Conservation (phyloP, 345 rosid species). For the Eutrema yunnanense region DNA sequence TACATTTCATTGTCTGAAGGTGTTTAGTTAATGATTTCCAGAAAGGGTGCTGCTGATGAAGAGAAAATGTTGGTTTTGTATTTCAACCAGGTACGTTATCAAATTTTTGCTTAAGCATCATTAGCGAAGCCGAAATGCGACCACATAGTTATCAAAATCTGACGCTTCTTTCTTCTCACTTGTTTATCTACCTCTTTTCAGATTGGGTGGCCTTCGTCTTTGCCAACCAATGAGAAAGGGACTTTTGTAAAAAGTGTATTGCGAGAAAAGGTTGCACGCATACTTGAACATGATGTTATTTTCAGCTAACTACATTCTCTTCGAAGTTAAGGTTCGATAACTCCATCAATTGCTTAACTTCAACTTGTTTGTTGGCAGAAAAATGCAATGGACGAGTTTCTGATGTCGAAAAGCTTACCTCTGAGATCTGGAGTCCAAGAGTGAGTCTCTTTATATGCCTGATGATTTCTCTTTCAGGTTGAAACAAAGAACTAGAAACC, state of each 20-base stretch:
- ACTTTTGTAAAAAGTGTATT: constrained; percentile 58
- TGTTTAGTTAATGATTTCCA: constrained; percentile 24
- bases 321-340: background rate
- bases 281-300: background rate
- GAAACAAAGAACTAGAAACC: background rate
- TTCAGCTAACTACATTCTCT: background rate
- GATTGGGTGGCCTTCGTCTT: constrained; percentile 96
- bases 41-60: constrained; percentile 86
- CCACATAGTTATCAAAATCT: background rate
- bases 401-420: constrained; percentile 55
- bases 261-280: constrained; percentile 62
- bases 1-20: background rate
- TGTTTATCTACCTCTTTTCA: constrained; percentile 24
- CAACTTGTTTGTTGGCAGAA: constrained; percentile 48
- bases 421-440: constrained; percentile 80
- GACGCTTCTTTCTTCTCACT: background rate
- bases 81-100: constrained; percentile 59
- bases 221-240: constrained; percentile 83
- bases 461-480: background rate
- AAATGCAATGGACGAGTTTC: constrained; percentile 65
- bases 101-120: background rate
- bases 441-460: constrained; percentile 43
- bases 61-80: constrained; percentile 76
- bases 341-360: constrained; percentile 13
- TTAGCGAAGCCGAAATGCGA: background rate